A percentile compares a stretch with the other conserved stretches of the same genome.
phyloP scores from a whole-genome alignment of 2,329 filamentous ascomycete species.

The Aspergillus sp. region DNA sequence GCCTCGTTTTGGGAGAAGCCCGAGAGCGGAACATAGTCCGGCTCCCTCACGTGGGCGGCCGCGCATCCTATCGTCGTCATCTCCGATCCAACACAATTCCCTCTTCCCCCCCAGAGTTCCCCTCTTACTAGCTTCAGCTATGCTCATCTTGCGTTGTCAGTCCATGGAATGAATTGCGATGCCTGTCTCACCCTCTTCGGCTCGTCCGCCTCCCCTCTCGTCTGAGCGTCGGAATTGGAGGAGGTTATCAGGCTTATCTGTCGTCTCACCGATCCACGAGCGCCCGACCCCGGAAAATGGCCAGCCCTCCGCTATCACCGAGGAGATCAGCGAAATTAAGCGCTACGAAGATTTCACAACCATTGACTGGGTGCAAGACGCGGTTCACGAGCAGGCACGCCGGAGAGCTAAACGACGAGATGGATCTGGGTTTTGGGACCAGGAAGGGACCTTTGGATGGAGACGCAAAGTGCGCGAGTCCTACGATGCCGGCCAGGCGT shows the following conservation, averaged over 20 bases:
- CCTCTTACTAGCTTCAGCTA: constrained; percentile 22
- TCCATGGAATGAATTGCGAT: constrained; percentile 46
- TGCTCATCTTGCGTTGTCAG: constrained; percentile 27
- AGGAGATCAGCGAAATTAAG: constrained; percentile 97
- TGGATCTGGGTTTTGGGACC: constrained; percentile 70
- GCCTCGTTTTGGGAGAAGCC: background rate
- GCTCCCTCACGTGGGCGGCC: constrained; percentile 22
- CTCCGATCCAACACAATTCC: background rate
- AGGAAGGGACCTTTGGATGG: constrained; percentile 72
- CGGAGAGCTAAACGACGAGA: constrained; percentile 74
- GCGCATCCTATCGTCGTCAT: constrained; percentile 13
- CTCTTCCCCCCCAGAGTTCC: constrained; percentile 3
- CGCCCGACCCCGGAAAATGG: constrained; percentile 59
- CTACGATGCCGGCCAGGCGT: constrained; percentile 95
- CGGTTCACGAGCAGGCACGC: constrained; percentile 81
- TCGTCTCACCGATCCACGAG: constrained; percentile 54
- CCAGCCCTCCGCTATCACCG: constrained; percentile 71
- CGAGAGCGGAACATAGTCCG: background rate
- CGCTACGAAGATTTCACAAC: constrained; percentile 99
- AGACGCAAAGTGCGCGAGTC: constrained; percentile 77
- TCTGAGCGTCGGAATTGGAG: constrained; percentile 37
- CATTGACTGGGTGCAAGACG: constrained; percentile 96
- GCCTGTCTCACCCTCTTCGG: constrained; percentile 35
- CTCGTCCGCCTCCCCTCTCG: constrained; percentile 32
- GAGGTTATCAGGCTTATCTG: constrained; percentile 56